Conservation (phyloP, 2,329 filamentous ascomycete species). For the Neopestalotiopsis clavispora region DNA sequence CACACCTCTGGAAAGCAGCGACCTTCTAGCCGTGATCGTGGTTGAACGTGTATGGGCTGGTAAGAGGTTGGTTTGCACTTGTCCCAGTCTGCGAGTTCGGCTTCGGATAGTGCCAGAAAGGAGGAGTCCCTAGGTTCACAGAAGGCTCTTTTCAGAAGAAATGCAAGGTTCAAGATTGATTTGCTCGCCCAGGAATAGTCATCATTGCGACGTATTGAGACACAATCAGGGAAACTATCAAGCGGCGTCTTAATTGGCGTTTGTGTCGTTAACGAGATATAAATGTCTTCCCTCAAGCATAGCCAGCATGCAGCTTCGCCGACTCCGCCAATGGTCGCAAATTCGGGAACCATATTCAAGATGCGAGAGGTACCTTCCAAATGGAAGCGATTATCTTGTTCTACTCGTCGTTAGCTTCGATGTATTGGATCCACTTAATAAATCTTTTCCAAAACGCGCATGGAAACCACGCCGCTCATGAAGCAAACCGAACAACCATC, state of each 20-base stretch:
- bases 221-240: constrained; percentile 4
- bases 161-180: constrained; percentile 9
- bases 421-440: neutral
- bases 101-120: neutral
- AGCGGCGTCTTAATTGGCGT: constrained; percentile 8
- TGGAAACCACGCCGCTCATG: neutral
- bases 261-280: constrained; percentile 7
- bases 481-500: neutral
- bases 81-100: constrained; percentile 11
- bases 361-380: constrained; percentile 10
- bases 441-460: neutral
- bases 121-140: neutral
- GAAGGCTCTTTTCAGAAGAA: constrained; percentile 6
- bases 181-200: constrained; percentile 13
- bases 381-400: constrained; percentile 12
- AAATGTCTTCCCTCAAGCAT: constrained; percentile 10
- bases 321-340: constrained; percentile 4
- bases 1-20: constrained; percentile 10
- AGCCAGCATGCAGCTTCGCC: constrained; percentile 13
- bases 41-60: neutral
- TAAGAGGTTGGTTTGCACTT: constrained; percentile 1
- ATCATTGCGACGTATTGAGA: constrained; percentile 10
- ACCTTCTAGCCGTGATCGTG: neutral
- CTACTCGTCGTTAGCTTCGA: neutral
- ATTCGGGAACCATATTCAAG: constrained; percentile 12